Conservation (phyloP, 225 moss, liverwort and hornwort genomes). For the Bryum argenteum region DNA sequence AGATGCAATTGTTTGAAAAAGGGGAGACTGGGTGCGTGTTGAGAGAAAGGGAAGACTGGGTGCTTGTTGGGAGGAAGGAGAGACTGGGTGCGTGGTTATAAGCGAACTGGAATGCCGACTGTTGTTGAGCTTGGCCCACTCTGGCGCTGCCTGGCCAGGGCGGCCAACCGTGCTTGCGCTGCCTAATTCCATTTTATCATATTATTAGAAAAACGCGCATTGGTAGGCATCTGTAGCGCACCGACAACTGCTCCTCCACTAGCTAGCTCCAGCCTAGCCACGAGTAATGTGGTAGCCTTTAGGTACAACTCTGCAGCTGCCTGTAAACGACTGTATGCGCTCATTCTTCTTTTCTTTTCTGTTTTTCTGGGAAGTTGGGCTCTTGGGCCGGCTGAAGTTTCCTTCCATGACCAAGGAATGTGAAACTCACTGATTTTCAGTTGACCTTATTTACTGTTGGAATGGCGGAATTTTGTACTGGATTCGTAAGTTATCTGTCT, state of each 20-base stretch:
- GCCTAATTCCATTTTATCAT: no score
- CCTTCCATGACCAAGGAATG: no score
- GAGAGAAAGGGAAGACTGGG: fast-evolving
- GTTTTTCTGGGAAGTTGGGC: no score
- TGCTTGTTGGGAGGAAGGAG: not conserved
- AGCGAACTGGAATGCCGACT: slow-evolving; percentile 25
- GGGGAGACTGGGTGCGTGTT: not conserved
- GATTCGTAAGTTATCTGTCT: no score
- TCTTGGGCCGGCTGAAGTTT: no score
- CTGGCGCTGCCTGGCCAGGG: not conserved
- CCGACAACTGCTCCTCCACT: not conserved
- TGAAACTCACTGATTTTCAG: no score
- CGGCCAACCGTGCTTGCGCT: not conserved
- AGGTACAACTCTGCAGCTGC: not conserved
- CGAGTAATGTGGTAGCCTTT: slow-evolving; percentile 3
- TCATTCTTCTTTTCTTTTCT: no score
- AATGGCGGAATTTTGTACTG: no score
- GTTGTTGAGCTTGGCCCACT: not conserved
- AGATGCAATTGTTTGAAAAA: no score
- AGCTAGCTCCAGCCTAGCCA: no score
- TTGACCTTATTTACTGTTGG: no score
- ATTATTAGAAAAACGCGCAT: not conserved
- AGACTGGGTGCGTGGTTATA: not conserved
- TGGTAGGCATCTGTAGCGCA: slow-evolving; percentile 13
- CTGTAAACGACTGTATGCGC: no score